Evolutionary conservation across 345 rosid species (phyloP).

Genomic region (Lenwebbia sp.): DNA sequence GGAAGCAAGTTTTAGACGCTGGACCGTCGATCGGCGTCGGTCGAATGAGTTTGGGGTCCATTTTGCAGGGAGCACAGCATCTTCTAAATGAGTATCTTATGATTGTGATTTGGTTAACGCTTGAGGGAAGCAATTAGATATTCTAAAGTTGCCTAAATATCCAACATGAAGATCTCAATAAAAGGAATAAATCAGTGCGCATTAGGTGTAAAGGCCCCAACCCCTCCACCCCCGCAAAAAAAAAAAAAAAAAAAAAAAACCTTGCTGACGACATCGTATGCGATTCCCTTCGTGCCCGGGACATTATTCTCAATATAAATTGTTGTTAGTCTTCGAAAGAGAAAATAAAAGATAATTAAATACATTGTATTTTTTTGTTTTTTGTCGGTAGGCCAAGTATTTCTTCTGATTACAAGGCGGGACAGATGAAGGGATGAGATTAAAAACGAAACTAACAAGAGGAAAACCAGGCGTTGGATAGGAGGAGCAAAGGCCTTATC

Average conservation of each 20-base stretch:
- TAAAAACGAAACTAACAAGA: accelerated
- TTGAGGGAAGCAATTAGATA: neutral
- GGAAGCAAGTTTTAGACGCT: neutral
- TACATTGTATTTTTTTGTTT: neutral
- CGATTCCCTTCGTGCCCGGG: neutral
- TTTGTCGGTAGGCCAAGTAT: neutral
- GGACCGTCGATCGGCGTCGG: accelerated
- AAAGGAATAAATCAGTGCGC: neutral
- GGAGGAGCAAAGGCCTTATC: accelerated
- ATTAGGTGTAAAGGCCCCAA: neutral
- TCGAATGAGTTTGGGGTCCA: neutral
- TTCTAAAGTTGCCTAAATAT: neutral
- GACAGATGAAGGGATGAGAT: no score
- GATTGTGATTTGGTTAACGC: neutral
- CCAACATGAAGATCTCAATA: neutral
- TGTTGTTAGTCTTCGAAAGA: neutral
- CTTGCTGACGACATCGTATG: neutral
- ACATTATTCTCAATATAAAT: neutral
- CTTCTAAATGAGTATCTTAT: neutral
- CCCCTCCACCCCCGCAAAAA: neutral
- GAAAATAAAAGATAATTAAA: neutral
- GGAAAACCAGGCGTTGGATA: neutral
- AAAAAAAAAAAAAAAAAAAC: neutral
- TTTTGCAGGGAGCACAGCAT: neutral
- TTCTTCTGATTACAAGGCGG: no score